Conservation (phyloP, 2,329 filamentous ascomycete genomes). For the Phialophora expanda region DNA sequence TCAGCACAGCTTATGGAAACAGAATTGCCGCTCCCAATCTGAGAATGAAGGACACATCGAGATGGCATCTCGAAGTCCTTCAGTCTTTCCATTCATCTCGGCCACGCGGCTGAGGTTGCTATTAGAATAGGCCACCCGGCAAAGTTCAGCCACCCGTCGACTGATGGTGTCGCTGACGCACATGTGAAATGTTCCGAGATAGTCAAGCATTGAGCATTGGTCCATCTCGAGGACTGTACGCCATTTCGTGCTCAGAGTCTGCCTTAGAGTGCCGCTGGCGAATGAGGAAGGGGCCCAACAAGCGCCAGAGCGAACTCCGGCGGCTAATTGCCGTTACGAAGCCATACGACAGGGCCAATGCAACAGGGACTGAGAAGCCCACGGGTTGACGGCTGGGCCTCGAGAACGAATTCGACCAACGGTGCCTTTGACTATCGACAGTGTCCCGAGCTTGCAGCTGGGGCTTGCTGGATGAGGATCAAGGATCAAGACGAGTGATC, state of each 20-base stretch:
- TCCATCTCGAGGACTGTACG: not conserved
- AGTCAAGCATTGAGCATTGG: slow-evolving; percentile 13
- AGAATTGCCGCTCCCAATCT: not conserved
- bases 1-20: slow-evolving; percentile 14
- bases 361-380: slow-evolving; percentile 3
- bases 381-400: not conserved
- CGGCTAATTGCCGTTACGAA: slow-evolving; percentile 30
- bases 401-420: slow-evolving; percentile 4
- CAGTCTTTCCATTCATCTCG: slow-evolving; percentile 5
- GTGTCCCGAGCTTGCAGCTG: slow-evolving; percentile 8
- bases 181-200: slow-evolving; percentile 25
- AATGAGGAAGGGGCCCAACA: slow-evolving; percentile 29
- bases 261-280: slow-evolving; percentile 25
- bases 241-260: slow-evolving; percentile 18
- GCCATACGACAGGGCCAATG: slow-evolving; percentile 23
- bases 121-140: not conserved
- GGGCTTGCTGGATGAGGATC: slow-evolving; percentile 14
- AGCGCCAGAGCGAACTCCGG: slow-evolving; percentile 32
- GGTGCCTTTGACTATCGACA: slow-evolving; percentile 16
- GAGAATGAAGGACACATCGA: slow-evolving; percentile 1
- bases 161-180: slow-evolving; percentile 4
- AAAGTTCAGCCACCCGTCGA: slow-evolving; percentile 12
- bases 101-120: slow-evolving; percentile 14
- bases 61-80: not conserved
- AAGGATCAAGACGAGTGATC: slow-evolving; percentile 8